These are phyloP conservation scores for Martiniozyma asiatica DNA, from an alignment of 1,139 yeast genomes.

Conservation along the genomic window DNA sequence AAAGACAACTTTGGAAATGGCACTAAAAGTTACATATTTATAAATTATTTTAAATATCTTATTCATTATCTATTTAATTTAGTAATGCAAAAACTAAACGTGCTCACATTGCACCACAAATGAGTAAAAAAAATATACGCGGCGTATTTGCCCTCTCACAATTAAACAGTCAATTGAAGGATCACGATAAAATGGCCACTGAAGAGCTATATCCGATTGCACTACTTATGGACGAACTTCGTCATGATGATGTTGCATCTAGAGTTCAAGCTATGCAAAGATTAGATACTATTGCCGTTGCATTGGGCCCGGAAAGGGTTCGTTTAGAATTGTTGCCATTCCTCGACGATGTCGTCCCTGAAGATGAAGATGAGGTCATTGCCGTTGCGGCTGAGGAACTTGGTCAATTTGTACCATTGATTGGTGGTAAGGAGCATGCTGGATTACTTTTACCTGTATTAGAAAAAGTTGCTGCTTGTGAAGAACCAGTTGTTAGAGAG, in stretches of 20 bases:
- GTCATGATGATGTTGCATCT: constrained; percentile 86
- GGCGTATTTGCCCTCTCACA: too few species aligned
- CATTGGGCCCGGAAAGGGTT: constrained; percentile 90
- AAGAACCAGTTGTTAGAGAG: constrained; percentile 96
- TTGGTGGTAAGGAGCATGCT: constrained; percentile 79
- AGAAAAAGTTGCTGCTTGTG: constrained; percentile 82
- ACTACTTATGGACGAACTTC: constrained; percentile 85
- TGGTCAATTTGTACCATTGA: constrained; percentile 73
- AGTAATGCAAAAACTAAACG: too few species aligned
- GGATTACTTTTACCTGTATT: constrained; percentile 74
- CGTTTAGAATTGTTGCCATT: constrained; percentile 84
- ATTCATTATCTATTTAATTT: too few species aligned
- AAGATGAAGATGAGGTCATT: constrained; percentile 96
- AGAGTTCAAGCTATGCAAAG: constrained; percentile 93
- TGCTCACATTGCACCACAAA: too few species aligned
- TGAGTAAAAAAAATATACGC: too few species aligned
- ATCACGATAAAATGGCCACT: background rate
- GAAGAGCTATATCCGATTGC: constrained; percentile 89
- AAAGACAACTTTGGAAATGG: constrained; percentile 1
- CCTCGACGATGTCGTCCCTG: constrained; percentile 79
- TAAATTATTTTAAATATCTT: background rate
- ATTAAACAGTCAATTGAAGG: too few species aligned
- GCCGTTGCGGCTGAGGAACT: constrained; percentile 87
- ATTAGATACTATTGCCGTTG: constrained; percentile 87
- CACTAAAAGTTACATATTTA: constrained; percentile 4